Evolutionary conservation across 495 filamentous ascomycete genomes (phyloP).

Genomic region (Apodospora peruviana): DNA sequence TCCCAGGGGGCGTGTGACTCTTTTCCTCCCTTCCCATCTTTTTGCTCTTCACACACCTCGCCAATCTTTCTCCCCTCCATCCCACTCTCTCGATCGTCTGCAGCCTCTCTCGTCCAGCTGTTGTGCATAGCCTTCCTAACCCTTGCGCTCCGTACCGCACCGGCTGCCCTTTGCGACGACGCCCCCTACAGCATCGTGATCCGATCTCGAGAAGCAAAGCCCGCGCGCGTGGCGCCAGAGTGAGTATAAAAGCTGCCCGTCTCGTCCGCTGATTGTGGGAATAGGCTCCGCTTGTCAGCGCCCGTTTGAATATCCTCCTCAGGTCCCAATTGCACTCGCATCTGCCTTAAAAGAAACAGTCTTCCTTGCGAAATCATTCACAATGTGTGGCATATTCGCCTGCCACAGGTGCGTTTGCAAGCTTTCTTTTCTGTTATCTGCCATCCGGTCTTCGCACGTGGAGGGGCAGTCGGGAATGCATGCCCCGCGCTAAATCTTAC

Average conservation of each 20-base stretch:
- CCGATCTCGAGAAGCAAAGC: neutral
- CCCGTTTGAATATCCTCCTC: slow-evolving; percentile 8
- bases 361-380: slow-evolving; percentile 16
- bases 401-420: slow-evolving; percentile 79
- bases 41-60: slow-evolving; percentile 15
- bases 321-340: slow-evolving; percentile 7
- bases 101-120: slow-evolving; percentile 11
- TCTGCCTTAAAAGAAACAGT: slow-evolving; percentile 1
- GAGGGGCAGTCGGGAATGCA: slow-evolving; percentile 22
- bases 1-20: slow-evolving; percentile 27
- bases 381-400: slow-evolving; percentile 84
- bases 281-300: slow-evolving; percentile 22
- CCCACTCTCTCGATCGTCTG: slow-evolving; percentile 16
- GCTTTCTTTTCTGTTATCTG: slow-evolving; percentile 1
- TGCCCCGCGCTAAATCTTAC: slow-evolving; percentile 14
- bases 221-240: slow-evolving; percentile 2
- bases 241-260: slow-evolving; percentile 19
- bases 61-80: slow-evolving; percentile 8
- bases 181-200: neutral
- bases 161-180: neutral
- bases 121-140: neutral
- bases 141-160: neutral
- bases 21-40: slow-evolving; percentile 10
- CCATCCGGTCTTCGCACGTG: slow-evolving; percentile 5
- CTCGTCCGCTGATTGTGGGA: slow-evolving; percentile 14